Conservation (phyloP, 31 red algal species). For the Bonnemaisonia californica region DNA sequence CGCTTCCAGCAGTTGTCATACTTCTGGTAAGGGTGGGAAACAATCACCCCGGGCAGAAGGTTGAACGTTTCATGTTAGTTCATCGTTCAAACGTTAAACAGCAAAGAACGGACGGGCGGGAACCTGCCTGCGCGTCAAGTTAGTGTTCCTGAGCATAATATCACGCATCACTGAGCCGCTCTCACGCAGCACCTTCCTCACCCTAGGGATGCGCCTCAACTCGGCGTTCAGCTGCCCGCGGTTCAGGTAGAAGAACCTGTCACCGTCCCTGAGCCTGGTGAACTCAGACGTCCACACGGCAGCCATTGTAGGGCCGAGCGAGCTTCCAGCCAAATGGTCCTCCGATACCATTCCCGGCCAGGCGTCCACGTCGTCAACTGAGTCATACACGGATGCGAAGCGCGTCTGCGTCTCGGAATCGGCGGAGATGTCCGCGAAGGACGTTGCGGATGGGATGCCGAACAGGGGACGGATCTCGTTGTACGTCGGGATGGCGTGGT, state of each 20-base stretch:
- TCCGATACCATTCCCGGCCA: not conserved
- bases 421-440: not conserved
- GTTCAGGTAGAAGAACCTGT: constrained; percentile 38
- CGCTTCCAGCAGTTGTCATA: no score
- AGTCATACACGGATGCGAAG: not conserved
- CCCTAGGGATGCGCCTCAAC: not conserved
- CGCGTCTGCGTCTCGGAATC: not conserved
- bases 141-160: not conserved
- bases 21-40: no score
- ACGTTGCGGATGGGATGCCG: not conserved
- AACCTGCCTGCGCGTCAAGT: not conserved
- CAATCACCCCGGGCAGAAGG: no score
- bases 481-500: constrained; percentile 2
- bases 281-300: constrained; percentile 21
- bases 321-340: not conserved
- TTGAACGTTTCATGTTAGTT: no score
- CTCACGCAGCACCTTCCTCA: not conserved
- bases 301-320: constrained; percentile 2
- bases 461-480: constrained; percentile 8
- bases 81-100: no score
- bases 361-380: constrained; percentile 2
- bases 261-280: constrained; percentile 10
- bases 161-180: not conserved
- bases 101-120: not conserved
- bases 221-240: not conserved